Conservation (phyloP, 2,329 filamentous ascomycete genomes). For the Rhytidhysteron rufulum region DNA sequence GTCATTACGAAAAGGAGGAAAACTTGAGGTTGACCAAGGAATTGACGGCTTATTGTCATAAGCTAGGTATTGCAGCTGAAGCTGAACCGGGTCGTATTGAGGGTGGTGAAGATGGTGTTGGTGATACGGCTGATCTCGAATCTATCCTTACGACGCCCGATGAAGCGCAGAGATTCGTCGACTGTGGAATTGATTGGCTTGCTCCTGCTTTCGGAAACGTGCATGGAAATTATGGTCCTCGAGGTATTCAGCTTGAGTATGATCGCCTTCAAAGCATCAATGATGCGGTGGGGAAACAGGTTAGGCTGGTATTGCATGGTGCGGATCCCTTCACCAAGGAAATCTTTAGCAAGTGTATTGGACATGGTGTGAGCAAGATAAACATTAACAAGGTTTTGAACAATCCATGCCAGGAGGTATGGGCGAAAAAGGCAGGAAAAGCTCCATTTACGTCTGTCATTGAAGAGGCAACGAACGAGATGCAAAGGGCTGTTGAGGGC, state of each 20-base stretch:
- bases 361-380: conserved; percentile 50
- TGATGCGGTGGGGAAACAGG: conserved; percentile 41
- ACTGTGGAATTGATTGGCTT: conserved; percentile 65
- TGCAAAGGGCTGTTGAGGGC: conserved; percentile 51
- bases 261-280: conserved; percentile 48
- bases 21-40: conserved; percentile 60
- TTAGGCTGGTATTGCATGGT: conserved; percentile 52
- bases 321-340: conserved; percentile 53
- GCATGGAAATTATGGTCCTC: conserved; percentile 38
- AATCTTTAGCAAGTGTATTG: conserved; percentile 51
- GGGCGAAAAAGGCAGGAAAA: conserved; percentile 45
- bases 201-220: conserved; percentile 71
- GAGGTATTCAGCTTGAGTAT: conserved; percentile 53
- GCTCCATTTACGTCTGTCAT: conserved; percentile 48
- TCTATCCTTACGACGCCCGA: conserved; percentile 61
- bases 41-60: conserved; percentile 57
- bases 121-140: conserved; percentile 60
- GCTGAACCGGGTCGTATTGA: conserved; percentile 66
- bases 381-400: conserved; percentile 57
- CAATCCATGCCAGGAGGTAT: conserved; percentile 44
- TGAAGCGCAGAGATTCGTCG: conserved; percentile 63
- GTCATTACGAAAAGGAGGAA: conserved; percentile 63
- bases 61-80: conserved; percentile 60
- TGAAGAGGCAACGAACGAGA: conserved; percentile 49
- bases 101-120: conserved; percentile 68